phyloP scores from a whole-genome alignment of 2,329 filamentous ascomycete genomes.

The Alternaria panax region DNA sequence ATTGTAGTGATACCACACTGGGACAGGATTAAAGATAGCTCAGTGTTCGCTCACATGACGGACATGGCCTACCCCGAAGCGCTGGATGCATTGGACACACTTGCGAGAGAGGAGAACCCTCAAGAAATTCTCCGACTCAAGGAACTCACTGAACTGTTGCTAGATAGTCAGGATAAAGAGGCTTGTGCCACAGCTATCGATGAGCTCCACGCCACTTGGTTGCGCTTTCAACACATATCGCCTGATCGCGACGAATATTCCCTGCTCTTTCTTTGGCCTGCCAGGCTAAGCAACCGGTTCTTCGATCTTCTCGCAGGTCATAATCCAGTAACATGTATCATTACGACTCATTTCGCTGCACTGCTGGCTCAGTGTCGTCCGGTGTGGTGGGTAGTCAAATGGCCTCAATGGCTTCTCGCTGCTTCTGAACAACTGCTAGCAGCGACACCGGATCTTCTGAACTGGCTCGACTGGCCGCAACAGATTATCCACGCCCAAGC shows the following conservation, averaged over 20 bases:
- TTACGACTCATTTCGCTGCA: slow-evolving; percentile 38
- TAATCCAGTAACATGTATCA: slow-evolving; percentile 39
- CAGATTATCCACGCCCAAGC: slow-evolving; percentile 21
- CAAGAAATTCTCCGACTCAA: slow-evolving; percentile 33
- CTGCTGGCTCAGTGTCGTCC: slow-evolving; percentile 30
- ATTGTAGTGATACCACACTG: slow-evolving; percentile 36
- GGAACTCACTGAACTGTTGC: slow-evolving; percentile 32
- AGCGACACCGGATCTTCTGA: slow-evolving; percentile 34
- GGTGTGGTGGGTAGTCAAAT: slow-evolving; percentile 40
- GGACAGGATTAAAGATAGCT: slow-evolving; percentile 28
- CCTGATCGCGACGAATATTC: slow-evolving; percentile 32
- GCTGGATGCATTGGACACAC: slow-evolving; percentile 20
- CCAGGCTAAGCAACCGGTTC: slow-evolving; percentile 30
- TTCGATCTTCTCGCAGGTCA: slow-evolving; percentile 34
- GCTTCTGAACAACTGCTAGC: slow-evolving; percentile 33
- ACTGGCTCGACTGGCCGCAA: slow-evolving; percentile 41
- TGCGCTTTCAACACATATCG: slow-evolving; percentile 27
- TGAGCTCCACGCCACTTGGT: slow-evolving; percentile 30
- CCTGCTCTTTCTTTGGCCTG: slow-evolving; percentile 38
- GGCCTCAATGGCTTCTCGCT: slow-evolving; percentile 37
- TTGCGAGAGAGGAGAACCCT: slow-evolving; percentile 21
- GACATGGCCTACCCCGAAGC: slow-evolving; percentile 18
- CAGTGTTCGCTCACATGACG: slow-evolving; percentile 23
- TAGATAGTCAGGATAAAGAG: slow-evolving; percentile 29
- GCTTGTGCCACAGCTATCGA: slow-evolving; percentile 33